Conservation (phyloP, 345 rosid species). For the Hibiscus mutabilis region DNA sequence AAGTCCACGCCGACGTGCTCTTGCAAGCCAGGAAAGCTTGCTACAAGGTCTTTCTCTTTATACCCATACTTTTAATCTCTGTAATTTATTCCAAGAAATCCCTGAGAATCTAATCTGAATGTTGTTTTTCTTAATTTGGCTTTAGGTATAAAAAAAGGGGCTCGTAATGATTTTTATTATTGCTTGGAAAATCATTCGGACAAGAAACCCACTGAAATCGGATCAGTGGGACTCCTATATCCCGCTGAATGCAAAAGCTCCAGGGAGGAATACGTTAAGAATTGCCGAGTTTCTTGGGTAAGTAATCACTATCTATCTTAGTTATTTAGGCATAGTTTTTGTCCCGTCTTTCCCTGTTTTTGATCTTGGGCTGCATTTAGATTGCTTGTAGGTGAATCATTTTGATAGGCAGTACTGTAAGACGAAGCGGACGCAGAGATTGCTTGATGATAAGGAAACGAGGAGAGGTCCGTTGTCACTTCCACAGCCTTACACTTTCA, state of each 20-base stretch:
- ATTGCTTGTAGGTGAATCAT: constrained; percentile 87
- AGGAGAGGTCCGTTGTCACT: constrained; percentile 74
- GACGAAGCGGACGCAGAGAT: constrained; percentile 63
- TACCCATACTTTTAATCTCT: neutral
- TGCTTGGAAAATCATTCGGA: constrained; percentile 65
- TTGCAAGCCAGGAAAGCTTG: constrained; percentile 58
- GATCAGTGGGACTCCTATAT: constrained; percentile 66
- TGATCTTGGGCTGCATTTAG: neutral
- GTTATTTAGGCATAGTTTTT: neutral
- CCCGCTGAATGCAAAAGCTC: constrained; percentile 55
- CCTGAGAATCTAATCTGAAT: neutral
- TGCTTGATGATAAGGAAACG: constrained; percentile 56
- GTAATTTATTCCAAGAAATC: neutral
- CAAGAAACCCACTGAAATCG: constrained; percentile 68
- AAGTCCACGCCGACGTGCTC: constrained; percentile 66
- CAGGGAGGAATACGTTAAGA: constrained; percentile 44
- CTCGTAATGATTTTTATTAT: constrained; percentile 67
- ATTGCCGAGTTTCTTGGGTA: constrained; percentile 82
- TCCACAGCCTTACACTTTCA: constrained; percentile 81
- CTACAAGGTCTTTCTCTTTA: constrained; percentile 41
- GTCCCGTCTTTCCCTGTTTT: neutral
- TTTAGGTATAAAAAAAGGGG: constrained; percentile 29
- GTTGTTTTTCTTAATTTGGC: neutral
- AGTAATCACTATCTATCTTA: neutral
- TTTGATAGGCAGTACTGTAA: constrained; percentile 67